Evolutionary conservation across 73 alveolate genomes (phyloP), one percentile per base, ranked within the genome.

Genomic region (Durusdinium trenchii): DNA sequence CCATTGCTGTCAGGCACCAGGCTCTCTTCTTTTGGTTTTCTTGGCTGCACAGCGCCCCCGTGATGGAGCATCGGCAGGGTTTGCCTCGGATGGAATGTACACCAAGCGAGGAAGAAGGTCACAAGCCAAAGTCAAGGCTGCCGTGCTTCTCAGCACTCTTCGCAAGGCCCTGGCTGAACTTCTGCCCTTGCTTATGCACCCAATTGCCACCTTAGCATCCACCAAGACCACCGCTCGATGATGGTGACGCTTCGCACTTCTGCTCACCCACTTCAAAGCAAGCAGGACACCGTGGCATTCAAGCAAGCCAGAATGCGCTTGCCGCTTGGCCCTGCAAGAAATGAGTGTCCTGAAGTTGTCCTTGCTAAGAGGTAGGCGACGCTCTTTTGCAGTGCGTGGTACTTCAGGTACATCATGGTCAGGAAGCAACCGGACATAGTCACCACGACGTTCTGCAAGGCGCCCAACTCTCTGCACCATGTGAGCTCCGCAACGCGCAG

Each of bases 11-110:
- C n/a, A 42, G 38, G 60, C n/a, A n/a, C n/a, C 83, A n/a, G n/a
- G 48, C 51, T 71, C 28, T 43, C 43, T 12, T 12, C 23, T 28
- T 43, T 20, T 16, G 43, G 9, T 45, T 45, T 23, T 82, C n/a
- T n/a, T n/a, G n/a, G n/a, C n/a, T n/a, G n/a, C n/a, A n/a, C n/a
- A n/a, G 28, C 26, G 28, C 1, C 94, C 76, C 3, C 78, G 28
- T 35, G 94, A 52, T 9, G 78, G 94, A 6, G 61, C 86, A 57
- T 52, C 78, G 12, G 94, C 94, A 30, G 94, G 94, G 94, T 84
- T 84, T 75, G 50, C 78, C 42, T 84, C 94, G 3, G 94, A 84
- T 4, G 94, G 94, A 40, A 84, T 36, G 78, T 84, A 51, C 26
- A 84, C 94, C 42, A 84, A 54, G 16, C 78, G 45, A 40, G 36